Percentiles rank a stretch among this genome's conserved stretches.
These are phyloP conservation scores for Chlorociboria aeruginascens DNA, from an alignment of 495 filamentous ascomycete species.

Conservation along the genomic window DNA sequence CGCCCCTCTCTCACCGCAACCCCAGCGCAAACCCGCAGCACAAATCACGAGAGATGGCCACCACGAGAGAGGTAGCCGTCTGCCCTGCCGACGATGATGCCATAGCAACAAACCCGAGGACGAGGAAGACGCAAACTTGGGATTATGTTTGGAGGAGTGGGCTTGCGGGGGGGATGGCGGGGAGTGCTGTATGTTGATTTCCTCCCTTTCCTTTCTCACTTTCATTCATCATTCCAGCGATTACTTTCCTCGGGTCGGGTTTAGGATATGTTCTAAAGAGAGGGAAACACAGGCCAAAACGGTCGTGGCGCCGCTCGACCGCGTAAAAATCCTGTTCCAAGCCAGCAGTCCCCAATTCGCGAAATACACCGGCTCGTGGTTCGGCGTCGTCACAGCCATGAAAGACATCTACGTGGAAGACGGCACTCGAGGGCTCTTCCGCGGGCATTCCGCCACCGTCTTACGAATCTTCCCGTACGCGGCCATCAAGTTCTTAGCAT, in stretches of 20 bases:
- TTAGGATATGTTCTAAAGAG: no score
- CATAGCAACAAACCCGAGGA: conserved; percentile 22
- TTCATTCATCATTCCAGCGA: not conserved
- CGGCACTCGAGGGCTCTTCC: conserved; percentile 66
- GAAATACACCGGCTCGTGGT: conserved; percentile 83
- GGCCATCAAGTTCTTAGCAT: conserved; percentile 93
- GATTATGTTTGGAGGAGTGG: conserved; percentile 76
- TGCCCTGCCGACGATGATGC: conserved; percentile 19
- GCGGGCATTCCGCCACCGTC: conserved; percentile 88
- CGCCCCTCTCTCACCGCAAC: conserved; percentile 10
- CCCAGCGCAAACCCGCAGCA: conserved; percentile 26
- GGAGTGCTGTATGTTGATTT: conserved; percentile 57
- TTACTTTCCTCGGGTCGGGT: no score
- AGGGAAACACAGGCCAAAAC: conserved; percentile 65
- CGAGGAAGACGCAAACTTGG: conserved; percentile 55
- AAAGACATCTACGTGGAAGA: conserved; percentile 68
- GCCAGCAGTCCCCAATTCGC: conserved; percentile 85
- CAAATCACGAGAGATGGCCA: conserved; percentile 24
- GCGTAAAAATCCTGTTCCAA: conserved; percentile 98
- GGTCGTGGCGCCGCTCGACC: conserved; percentile 86
- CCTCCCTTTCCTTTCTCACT: no score
- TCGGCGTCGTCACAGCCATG: conserved; percentile 64
- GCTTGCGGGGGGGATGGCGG: conserved; percentile 77
- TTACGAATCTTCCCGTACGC: conserved; percentile 96
- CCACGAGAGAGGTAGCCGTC: conserved; percentile 16